Evolutionary conservation across 106 monocot species (phyloP).

Genomic region (Allium fistulosum): DNA sequence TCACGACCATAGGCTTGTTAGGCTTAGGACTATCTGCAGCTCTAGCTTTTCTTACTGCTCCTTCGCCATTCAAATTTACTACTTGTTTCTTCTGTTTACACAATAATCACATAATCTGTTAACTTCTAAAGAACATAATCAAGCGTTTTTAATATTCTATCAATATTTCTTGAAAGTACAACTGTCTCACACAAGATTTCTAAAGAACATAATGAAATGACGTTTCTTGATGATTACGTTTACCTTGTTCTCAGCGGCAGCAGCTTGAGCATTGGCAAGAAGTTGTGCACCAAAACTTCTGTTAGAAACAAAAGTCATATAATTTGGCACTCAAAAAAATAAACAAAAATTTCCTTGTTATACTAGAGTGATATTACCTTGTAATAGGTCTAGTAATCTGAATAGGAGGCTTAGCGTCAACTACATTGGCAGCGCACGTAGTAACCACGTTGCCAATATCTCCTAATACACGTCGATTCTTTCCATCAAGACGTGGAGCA

Average conservation of each 20-base stretch:
- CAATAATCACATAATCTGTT: no score
- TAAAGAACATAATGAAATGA: no score
- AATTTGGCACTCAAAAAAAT: no score
- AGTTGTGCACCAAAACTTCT: constrained; percentile 51
- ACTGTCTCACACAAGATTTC: no score
- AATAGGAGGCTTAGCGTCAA: constrained; percentile 3
- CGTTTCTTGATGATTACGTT: no score
- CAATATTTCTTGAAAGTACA: no score
- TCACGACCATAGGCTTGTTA: constrained; percentile 14
- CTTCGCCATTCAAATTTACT: constrained; percentile 2
- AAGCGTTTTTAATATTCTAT: no score
- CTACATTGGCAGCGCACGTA: neutral
- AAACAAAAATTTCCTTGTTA: no score
- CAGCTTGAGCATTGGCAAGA: constrained; percentile 34
- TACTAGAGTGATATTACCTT: constrained; percentile 1
- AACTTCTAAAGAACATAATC: no score
- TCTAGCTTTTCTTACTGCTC: constrained; percentile 12
- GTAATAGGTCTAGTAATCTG: constrained; percentile 14
- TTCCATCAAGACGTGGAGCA: constrained; percentile 5
- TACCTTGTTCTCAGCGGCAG: constrained; percentile 10
- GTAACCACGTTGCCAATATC: constrained; percentile 21
- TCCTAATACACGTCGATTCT: constrained; percentile 14
- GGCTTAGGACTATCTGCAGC: constrained; percentile 7
- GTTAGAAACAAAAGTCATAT: neutral
- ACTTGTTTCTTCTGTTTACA: constrained; percentile 2